Conservation (phyloP, 2,329 filamentous ascomycete genomes). For the Seiridium unicorne region DNA sequence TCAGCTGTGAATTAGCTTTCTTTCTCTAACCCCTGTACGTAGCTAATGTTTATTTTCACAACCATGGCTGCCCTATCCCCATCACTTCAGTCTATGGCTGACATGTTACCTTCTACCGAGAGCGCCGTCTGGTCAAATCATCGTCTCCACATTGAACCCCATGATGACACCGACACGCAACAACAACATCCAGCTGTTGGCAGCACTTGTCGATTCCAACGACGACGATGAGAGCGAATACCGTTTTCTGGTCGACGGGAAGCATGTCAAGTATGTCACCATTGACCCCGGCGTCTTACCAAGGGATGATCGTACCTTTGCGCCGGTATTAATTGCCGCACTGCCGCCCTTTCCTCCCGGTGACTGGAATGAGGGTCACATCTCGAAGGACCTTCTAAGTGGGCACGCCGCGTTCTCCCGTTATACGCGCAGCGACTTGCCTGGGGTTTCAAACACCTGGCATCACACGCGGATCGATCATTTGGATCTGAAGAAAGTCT, state of each 20-base stretch:
- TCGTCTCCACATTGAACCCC: too few species aligned
- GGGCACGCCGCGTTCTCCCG: slow-evolving; percentile 3
- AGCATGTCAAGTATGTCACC: slow-evolving; percentile 14
- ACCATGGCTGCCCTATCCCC: too few species aligned
- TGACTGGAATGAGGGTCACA: slow-evolving; percentile 14
- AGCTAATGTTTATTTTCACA: too few species aligned
- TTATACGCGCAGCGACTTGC: not conserved
- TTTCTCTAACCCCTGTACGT: too few species aligned
- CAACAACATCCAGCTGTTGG: not conserved
- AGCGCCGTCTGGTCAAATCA: too few species aligned
- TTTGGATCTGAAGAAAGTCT: slow-evolving; percentile 6
- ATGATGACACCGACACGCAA: too few species aligned
- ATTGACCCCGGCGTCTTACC: slow-evolving; percentile 7
- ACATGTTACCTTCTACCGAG: too few species aligned
- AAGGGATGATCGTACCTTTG: slow-evolving; percentile 9
- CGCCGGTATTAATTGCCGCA: slow-evolving; percentile 6
- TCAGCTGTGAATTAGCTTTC: too few species aligned
- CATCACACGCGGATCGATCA: slow-evolving; percentile 12
- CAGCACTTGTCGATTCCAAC: not conserved
- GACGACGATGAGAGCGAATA: slow-evolving; percentile 12
- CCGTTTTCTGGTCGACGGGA: slow-evolving; percentile 12
- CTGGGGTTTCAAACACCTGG: slow-evolving; percentile 8
- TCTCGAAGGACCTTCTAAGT: slow-evolving; percentile 10
- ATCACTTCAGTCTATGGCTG: too few species aligned
- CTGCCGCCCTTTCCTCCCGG: slow-evolving; percentile 13